Evolutionary conservation across 225 moss, liverwort and hornwort species (phyloP).

Genomic region (Antitrichia curtipendula): DNA sequence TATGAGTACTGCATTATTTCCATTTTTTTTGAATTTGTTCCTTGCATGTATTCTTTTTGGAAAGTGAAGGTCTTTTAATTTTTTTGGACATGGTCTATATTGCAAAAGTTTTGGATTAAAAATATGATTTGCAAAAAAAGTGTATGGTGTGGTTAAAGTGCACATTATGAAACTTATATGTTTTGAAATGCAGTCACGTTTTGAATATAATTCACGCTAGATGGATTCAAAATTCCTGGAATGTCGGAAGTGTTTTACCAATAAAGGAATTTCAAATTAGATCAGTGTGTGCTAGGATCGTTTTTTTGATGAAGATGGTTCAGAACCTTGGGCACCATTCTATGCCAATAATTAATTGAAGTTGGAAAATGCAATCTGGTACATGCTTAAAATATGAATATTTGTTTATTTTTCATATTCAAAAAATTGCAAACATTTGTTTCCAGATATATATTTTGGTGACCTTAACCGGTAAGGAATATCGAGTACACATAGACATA

Average conservation of each 20-base stretch:
- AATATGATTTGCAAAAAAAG: no score
- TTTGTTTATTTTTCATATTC: no score
- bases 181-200: background rate
- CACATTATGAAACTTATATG: background rate
- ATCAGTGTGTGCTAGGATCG: no score
- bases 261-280: background rate
- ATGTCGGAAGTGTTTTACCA: background rate
- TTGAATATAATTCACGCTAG: background rate
- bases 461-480: no score
- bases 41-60: background rate
- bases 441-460: no score
- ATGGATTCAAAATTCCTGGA: background rate
- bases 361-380: background rate
- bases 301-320: background rate
- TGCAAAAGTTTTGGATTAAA: background rate
- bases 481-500: background rate
- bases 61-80: background rate
- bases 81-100: background rate
- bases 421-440: rapidly evolving
- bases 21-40: background rate
- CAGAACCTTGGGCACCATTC: rapidly evolving
- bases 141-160: no score
- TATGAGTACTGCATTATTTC: no score
- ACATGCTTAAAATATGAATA: no score
- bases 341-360: background rate